phyloP scores from a whole-genome alignment of 2,329 filamentous ascomycete genomes.

The Penicillium sp. region DNA sequence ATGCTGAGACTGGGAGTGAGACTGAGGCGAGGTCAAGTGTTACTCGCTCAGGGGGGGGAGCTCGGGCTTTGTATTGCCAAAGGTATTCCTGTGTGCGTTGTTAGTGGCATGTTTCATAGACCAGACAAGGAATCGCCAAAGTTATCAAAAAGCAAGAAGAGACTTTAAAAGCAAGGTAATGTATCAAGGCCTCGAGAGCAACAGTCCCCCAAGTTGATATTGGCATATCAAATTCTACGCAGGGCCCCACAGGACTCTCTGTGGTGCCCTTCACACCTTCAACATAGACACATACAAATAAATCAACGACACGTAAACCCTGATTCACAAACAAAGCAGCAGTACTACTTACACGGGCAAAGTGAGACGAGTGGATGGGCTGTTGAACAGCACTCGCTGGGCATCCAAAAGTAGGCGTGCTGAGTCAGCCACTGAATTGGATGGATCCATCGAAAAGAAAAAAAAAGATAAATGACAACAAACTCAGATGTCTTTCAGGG shows the following conservation, averaged over 20 bases:
- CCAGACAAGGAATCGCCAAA: not conserved
- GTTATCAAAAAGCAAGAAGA: not conserved
- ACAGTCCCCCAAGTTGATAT: conserved; percentile 9
- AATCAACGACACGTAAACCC: not conserved
- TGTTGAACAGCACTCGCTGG: conserved; percentile 6
- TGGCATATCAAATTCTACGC: conserved; percentile 10
- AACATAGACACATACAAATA: not conserved
- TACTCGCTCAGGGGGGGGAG: not conserved
- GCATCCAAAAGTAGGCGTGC: conserved; percentile 8
- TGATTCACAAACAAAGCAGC: not conserved
- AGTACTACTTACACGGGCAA: conserved; percentile 9
- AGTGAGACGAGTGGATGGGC: conserved; percentile 11
- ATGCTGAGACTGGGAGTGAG: not conserved
- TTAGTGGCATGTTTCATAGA: not conserved
- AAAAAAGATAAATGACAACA: not conserved
- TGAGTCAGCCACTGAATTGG: conserved; percentile 9
- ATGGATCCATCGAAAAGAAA: not conserved
- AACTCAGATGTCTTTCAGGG: not conserved
- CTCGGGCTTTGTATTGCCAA: not conserved
- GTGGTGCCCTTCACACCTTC: not conserved
- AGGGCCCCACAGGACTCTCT: not conserved
- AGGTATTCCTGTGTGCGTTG: not conserved
- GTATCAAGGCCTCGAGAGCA: not conserved
- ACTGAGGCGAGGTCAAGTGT: too few species aligned
- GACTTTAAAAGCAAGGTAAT: not conserved